These are phyloP conservation scores for Alternaria sp. DNA, from an alignment of 2,329 filamentous ascomycete genomes.

Conservation along the genomic window DNA sequence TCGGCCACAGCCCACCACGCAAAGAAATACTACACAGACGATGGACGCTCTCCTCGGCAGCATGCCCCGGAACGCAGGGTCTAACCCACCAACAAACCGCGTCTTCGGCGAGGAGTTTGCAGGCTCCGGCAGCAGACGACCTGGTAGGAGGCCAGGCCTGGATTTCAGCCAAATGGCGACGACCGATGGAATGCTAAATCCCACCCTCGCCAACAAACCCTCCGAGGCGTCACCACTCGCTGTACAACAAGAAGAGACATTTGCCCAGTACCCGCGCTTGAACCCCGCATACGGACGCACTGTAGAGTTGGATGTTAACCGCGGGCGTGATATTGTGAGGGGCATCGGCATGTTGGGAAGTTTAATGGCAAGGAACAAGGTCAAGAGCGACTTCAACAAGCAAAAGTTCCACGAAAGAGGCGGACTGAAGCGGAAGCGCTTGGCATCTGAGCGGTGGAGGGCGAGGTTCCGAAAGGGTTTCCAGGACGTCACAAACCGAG, in stretches of 20 bases:
- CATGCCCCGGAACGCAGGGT: neutral
- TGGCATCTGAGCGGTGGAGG: slow-evolving; percentile 73
- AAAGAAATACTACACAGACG: slow-evolving; percentile 16
- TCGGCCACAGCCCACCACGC: slow-evolving; percentile 1
- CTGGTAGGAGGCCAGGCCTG: slow-evolving; percentile 9
- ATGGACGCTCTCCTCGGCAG: slow-evolving; percentile 36
- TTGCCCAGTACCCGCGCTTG: slow-evolving; percentile 41
- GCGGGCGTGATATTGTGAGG: slow-evolving; percentile 55
- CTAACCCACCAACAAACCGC: slow-evolving; percentile 2
- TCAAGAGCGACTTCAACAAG: slow-evolving; percentile 60
- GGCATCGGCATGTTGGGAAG: slow-evolving; percentile 54
- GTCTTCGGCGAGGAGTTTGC: slow-evolving; percentile 30
- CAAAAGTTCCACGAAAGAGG: slow-evolving; percentile 78
- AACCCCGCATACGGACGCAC: slow-evolving; percentile 51
- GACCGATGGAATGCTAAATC: slow-evolving; percentile 18
- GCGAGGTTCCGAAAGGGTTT: slow-evolving; percentile 73
- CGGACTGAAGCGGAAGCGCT: slow-evolving; percentile 78
- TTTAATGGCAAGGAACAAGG: slow-evolving; percentile 60
- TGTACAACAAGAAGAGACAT: slow-evolving; percentile 26
- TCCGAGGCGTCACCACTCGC: slow-evolving; percentile 16
- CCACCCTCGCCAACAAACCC: slow-evolving; percentile 25
- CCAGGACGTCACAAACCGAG: slow-evolving; percentile 66
- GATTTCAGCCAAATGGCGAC: slow-evolving; percentile 29
- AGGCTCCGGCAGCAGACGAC: neutral
- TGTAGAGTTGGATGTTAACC: slow-evolving; percentile 42